Evolutionary conservation across 805 yeast species (phyloP).

Genomic region (Myxozyma melibiosi): DNA sequence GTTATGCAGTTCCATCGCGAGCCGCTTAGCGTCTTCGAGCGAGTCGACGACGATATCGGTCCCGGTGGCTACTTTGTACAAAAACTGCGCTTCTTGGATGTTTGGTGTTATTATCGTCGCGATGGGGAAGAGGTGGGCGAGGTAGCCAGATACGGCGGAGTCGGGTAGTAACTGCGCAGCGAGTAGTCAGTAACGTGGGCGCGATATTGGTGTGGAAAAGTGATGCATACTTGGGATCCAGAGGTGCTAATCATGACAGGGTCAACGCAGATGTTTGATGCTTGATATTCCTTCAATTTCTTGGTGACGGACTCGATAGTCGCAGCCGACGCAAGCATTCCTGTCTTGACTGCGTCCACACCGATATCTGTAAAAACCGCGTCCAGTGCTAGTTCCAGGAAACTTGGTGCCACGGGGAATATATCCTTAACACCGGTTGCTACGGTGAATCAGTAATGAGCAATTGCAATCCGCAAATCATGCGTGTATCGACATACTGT

Average conservation of each 20-base stretch:
- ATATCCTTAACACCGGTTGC: slow-evolving; percentile 49
- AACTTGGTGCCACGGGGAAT: slow-evolving; percentile 46
- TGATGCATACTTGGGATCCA: slow-evolving; percentile 50
- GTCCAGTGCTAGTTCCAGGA: slow-evolving; percentile 53
- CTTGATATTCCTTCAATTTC: slow-evolving; percentile 42
- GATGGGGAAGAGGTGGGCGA: slow-evolving; percentile 51
- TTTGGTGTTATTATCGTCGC: slow-evolving; percentile 78
- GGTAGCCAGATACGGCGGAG: slow-evolving; percentile 49
- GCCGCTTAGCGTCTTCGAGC: slow-evolving; percentile 47
- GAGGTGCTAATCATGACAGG: slow-evolving; percentile 86
- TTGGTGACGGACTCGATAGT: slow-evolving; percentile 54
- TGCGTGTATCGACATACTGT: slow-evolving; percentile 46
- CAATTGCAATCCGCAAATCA: background rate
- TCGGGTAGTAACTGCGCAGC: slow-evolving; percentile 50
- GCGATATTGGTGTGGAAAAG: background rate
- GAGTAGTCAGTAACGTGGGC: background rate
- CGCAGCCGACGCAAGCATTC: slow-evolving; percentile 62
- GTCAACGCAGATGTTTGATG: slow-evolving; percentile 60
- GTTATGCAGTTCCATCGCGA: slow-evolving; percentile 48
- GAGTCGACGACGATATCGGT: slow-evolving; percentile 36
- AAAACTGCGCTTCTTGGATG: slow-evolving; percentile 59
- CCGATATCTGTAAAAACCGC: slow-evolving; percentile 62
- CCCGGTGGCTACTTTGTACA: slow-evolving; percentile 38
- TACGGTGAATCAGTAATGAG: background rate
- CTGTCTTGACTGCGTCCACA: slow-evolving; percentile 68